Conservation (phyloP, 2,329 filamentous ascomycete species). For the Daldinia sp. region DNA sequence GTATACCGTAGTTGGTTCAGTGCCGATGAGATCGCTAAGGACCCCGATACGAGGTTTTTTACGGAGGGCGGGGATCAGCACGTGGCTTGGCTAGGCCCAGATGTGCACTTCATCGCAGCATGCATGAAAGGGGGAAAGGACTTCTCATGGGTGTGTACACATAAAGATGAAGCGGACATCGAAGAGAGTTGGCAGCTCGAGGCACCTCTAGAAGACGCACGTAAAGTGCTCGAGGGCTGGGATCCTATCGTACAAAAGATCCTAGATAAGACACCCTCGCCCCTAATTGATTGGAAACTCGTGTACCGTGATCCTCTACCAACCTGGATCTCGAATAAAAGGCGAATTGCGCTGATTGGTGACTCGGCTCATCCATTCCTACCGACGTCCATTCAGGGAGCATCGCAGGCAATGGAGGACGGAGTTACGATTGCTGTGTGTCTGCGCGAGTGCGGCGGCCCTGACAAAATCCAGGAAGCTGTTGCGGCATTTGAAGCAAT, state of each 20-base stretch:
- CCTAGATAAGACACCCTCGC: conserved; percentile 49
- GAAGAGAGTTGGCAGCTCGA: conserved; percentile 40
- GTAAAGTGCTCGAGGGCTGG: conserved; percentile 45
- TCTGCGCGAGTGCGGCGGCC: conserved; percentile 47
- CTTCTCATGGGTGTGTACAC: conserved; percentile 64
- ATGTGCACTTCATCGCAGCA: conserved; percentile 61
- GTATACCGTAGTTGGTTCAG: conserved; percentile 57
- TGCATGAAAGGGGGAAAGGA: conserved; percentile 61
- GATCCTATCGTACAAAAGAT: conserved; percentile 51
- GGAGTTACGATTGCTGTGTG: conserved; percentile 56
- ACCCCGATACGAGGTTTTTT: conserved; percentile 53
- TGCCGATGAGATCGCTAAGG: conserved; percentile 54
- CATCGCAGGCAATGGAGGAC: conserved; percentile 59
- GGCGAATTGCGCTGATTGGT: conserved; percentile 55
- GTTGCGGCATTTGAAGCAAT: conserved; percentile 56
- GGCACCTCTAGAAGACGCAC: conserved; percentile 40
- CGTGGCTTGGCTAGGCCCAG: conserved; percentile 60
- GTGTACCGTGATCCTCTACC: conserved; percentile 51
- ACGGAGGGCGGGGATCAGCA: conserved; percentile 60
- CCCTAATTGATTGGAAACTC: conserved; percentile 50
- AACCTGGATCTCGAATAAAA: conserved; percentile 52
- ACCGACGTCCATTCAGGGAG: conserved; percentile 57
- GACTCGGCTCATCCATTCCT: conserved; percentile 61
- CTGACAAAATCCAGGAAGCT: conserved; percentile 49
- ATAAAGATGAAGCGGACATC: conserved; percentile 48